A percentile compares a stretch with the other conserved stretches of the same genome.
Evolutionary conservation across 2,329 filamentous ascomycete genomes (phyloP).

Genomic region (Calonectria pauciramosa): DNA sequence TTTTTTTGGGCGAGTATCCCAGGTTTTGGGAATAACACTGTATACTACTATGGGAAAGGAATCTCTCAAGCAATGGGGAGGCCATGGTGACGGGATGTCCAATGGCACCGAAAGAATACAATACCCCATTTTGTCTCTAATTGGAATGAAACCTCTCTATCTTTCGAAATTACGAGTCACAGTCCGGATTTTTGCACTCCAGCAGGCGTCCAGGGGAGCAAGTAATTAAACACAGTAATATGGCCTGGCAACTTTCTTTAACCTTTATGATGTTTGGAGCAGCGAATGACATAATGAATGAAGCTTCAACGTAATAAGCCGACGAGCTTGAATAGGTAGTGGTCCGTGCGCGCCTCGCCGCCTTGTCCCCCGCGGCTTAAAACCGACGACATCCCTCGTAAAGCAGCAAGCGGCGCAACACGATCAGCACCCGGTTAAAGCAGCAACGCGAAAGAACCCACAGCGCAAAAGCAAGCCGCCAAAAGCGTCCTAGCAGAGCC

Average conservation of each 20-base stretch:
- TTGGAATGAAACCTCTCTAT: constrained; percentile 35
- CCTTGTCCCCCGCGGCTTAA: constrained; percentile 27
- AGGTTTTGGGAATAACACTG: constrained; percentile 26
- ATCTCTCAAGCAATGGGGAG: constrained; percentile 26
- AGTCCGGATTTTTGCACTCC: background rate
- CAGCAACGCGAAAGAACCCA: constrained; percentile 36
- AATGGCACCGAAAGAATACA: constrained; percentile 29
- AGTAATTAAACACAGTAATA: background rate
- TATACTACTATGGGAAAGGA: constrained; percentile 31
- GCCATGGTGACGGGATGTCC: constrained; percentile 25
- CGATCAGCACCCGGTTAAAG: constrained; percentile 31
- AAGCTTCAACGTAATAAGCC: background rate
- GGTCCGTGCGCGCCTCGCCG: constrained; percentile 31
- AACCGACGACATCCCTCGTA: constrained; percentile 27
- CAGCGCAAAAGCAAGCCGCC: background rate
- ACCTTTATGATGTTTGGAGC: background rate
- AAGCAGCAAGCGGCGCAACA: constrained; percentile 29
- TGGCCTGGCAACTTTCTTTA: background rate
- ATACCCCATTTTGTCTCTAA: constrained; percentile 35
- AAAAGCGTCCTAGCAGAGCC: background rate
- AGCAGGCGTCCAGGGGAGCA: background rate
- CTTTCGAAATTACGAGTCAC: background rate
- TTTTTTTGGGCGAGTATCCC: constrained; percentile 25
- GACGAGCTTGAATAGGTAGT: background rate
- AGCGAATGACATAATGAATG: background rate